Conservation (phyloP, 345 rosid species). For the Salix brachista region DNA sequence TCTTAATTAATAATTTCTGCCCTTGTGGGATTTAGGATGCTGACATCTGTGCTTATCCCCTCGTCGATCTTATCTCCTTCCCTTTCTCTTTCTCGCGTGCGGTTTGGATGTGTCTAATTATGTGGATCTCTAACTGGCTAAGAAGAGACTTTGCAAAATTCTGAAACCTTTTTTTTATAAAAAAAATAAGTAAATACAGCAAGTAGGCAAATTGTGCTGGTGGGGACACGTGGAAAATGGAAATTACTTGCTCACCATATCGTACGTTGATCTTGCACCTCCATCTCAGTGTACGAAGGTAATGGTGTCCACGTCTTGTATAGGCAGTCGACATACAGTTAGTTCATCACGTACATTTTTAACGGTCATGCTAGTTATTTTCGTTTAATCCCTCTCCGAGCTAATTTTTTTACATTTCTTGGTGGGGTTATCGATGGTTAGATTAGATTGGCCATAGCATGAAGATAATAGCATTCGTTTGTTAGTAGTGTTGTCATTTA, state of each 20-base stretch:
- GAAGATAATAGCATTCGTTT: too few relatives aligned
- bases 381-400: too few relatives aligned
- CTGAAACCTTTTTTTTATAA: too few relatives aligned
- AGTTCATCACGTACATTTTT: too few relatives aligned
- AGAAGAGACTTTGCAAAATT: too few relatives aligned
- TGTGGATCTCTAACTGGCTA: background rate
- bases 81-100: background rate
- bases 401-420: too few relatives aligned
- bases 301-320: background rate
- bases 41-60: conserved; percentile 41
- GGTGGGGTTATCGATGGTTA: too few relatives aligned
- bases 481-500: too few relatives aligned
- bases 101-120: background rate
- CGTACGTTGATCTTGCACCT: background rate
- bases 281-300: background rate
- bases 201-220: background rate
- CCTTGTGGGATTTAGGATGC: conserved; percentile 9
- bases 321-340: background rate
- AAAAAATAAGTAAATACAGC: background rate
- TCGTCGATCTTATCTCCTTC: conserved; percentile 32
- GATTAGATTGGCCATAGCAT: too few relatives aligned
- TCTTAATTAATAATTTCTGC: background rate
- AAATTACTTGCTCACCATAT: background rate
- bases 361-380: too few relatives aligned
- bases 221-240: background rate